Evolutionary conservation across 2,329 filamentous ascomycete genomes (phyloP), one percentile per base, ranked within the genome.

Genomic region (Botrytis cinerea): DNA sequence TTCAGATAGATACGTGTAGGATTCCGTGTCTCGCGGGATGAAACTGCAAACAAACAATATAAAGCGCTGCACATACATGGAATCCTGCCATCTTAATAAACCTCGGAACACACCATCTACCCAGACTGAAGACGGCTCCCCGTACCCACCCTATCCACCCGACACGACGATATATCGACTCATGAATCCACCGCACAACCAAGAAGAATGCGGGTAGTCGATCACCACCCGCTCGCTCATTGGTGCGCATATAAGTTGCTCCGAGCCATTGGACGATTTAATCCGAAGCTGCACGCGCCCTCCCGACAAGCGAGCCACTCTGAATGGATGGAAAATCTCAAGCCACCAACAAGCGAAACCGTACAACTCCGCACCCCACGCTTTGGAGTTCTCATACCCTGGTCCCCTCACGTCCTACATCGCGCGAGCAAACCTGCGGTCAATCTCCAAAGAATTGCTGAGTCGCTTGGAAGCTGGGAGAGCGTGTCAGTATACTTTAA

Each of bases 211-310:
- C 18, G n/a, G 6, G 25, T 43, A 57, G 38, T 45, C 38, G n/a
- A 9, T 28, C 35, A 35, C 40, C 22, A 14, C 10, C 28, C 48
- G 22, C 22, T 4, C 10, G 10, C 10, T 62, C 8, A 74, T 74
- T 74, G 73, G 73, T 32, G 73, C 73, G 73, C 70, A 73, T 74
- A 62, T 73, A 68, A 22, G 3, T 46, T 54, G 25, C 25, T 14
- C 54, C 69, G 14, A 35, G 16, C 54, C 5, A 57, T 46, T 28
- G 14, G 40, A 12, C n/a, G 9, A 25, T 32, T 12, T 7, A 43
- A 22, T 48, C 60, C 59, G 70, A 64, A 4, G 12, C n/a, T 67
- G 59, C 60, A 72, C 28, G 43, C 9, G 32, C 45, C n/a, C 40
- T 12, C 8, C 18, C 28, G 22, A 51, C 18, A 72, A 72, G 70